phyloP scores from a whole-genome alignment of 106 monocot species.

The Ottelia alismoides region DNA sequence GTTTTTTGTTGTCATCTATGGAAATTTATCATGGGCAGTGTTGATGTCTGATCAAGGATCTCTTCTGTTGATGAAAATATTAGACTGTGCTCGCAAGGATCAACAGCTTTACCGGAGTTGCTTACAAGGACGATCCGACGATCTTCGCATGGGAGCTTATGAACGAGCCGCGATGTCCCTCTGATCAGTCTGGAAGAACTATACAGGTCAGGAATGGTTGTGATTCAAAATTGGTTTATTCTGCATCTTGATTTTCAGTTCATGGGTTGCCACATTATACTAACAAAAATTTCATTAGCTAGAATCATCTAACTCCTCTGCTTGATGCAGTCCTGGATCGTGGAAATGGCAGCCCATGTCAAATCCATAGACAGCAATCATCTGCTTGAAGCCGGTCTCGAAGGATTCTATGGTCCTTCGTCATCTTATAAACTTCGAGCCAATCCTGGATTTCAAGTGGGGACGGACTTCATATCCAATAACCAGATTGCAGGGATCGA shows the following conservation, averaged over 20 bases:
- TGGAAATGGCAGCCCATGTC: slow-evolving; percentile 77
- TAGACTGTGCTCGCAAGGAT: slow-evolving; percentile 29
- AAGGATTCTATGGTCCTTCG: slow-evolving; percentile 65
- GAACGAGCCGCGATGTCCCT: slow-evolving; percentile 38
- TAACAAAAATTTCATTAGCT: too few species aligned
- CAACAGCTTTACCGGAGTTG: slow-evolving; percentile 28
- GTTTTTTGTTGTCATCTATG: too few species aligned
- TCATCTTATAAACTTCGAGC: slow-evolving; percentile 7
- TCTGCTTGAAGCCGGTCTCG: slow-evolving; percentile 66
- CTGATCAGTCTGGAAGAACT: slow-evolving; percentile 30
- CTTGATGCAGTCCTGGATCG: slow-evolving; percentile 53
- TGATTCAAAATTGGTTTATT: too few species aligned
- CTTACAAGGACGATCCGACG: slow-evolving; percentile 41
- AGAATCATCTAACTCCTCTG: too few species aligned
- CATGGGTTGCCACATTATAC: too few species aligned
- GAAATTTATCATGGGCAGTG: too few species aligned
- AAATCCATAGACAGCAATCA: slow-evolving; percentile 72
- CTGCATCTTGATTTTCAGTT: too few species aligned
- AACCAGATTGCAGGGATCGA: slow-evolving; percentile 66
- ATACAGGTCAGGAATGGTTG: too few species aligned
- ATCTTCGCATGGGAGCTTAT: slow-evolving; percentile 46
- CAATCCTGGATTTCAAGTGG: slow-evolving; percentile 46
- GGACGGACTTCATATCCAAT: slow-evolving; percentile 81
- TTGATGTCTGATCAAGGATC: too few species aligned
- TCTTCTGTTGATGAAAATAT: too few species aligned